Base-by-base conservation (phyloP, 371 early-diverging fungal species). In the Mucor saturninus region DNA sequence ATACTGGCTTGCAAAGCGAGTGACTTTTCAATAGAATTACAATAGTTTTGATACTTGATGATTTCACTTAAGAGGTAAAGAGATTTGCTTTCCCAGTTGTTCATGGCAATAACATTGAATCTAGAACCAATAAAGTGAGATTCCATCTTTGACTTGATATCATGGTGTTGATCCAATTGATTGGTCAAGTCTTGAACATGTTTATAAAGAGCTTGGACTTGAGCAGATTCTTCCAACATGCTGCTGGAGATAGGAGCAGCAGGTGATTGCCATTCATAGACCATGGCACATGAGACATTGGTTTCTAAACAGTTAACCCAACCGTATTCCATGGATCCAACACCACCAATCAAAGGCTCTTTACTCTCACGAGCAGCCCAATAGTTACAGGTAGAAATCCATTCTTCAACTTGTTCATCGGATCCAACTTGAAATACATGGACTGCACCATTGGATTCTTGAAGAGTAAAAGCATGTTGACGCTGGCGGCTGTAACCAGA, bases 351-450 rank as follows among this genome's bases (percentile, higher is more conserved):
- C 64, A 96, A 70, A 4, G 97, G 97, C 56, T 91, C 94, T 67
- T 91, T 93, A 58, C 90, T 91, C 58, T 88, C 88, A 42, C 94
- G 76, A 30, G 96, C 95, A 5, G 96, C 94, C 96, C 96, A 96
- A 65, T 90, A 93, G 74, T 96, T 96, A 63, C 96, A 91, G 13
- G 89, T 87, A 0, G 84, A 72, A 0, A 92, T 90, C 98, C 98
- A 97, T 55, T 86, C 89, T 39, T 80, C 80, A 13, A 91, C 85
- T 48, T 86, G 84, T 14, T 86, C 85, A 15, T 78, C 81, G 2
- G 84, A 84, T 5, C 76, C 74, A 0, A 89, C 86, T 72, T 97
- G 95, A 77, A 95, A 95, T 10, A 96, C 79, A 56, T 91, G 90
- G 10, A 91, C 89, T 9, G 89, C 89, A 14, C 94, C 94, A 64